These are phyloP conservation scores for Plasmodium ovale DNA, from an alignment of 169 alveolate genomes.

Conservation along the genomic window DNA sequence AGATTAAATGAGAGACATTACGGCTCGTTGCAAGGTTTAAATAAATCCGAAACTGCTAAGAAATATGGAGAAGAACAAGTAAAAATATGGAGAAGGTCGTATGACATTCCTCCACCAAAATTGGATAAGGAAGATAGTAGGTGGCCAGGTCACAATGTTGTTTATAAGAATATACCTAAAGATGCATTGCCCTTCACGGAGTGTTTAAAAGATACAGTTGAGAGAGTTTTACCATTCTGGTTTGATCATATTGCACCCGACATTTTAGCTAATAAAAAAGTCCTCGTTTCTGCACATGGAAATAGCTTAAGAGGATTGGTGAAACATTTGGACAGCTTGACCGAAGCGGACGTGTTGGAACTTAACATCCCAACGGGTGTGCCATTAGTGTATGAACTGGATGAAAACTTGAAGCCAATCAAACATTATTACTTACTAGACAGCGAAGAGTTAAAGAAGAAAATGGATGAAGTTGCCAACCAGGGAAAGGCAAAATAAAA, in stretches of 20 bases:
- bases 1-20: conserved; percentile 98
- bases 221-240: conserved; percentile 97
- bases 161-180: conserved; percentile 90
- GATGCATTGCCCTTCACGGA: conserved; percentile 96
- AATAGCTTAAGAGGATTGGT: conserved; percentile 97
- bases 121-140: conserved; percentile 90
- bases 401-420: conserved; percentile 90
- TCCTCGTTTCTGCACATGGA: conserved; percentile 98
- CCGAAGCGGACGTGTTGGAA: conserved; percentile 94
- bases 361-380: conserved; percentile 98
- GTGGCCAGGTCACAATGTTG: conserved; percentile 92
- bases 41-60: conserved; percentile 97
- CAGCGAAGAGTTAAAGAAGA: conserved; percentile 88
- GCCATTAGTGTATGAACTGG: conserved; percentile 97
- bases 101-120: conserved; percentile 98
- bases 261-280: conserved; percentile 92
- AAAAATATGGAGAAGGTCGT: conserved; percentile 96
- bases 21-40: conserved; percentile 98
- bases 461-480: conserved; percentile 95
- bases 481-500: conserved; percentile 94
- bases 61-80: conserved; percentile 97
- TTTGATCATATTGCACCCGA: conserved; percentile 94
- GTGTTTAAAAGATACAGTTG: conserved; percentile 94
- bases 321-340: conserved; percentile 94
- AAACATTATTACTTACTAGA: conserved; percentile 94